Percentiles rank a stretch among this genome's conserved stretches.
Conservation (phyloP, 495 filamentous ascomycete species). For the Daldinia vernicosa region DNA sequence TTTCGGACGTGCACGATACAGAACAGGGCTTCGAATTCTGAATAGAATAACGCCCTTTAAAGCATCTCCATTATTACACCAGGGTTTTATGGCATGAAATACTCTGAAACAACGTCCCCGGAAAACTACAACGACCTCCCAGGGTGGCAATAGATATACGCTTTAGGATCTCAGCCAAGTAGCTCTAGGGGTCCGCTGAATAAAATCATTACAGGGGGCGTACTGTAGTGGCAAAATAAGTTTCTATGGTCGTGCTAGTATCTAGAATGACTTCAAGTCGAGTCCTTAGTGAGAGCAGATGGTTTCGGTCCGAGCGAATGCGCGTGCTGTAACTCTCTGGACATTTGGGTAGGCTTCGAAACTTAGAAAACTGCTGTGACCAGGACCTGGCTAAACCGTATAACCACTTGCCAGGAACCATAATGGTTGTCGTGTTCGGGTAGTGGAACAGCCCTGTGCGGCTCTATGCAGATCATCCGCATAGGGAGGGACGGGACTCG, state of each 20-base stretch:
- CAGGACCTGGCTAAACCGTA: slow-evolving; percentile 15
- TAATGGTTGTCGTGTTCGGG: slow-evolving; percentile 7
- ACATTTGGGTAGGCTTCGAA: neutral
- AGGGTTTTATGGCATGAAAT: too few relatives aligned
- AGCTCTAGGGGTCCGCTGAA: too few relatives aligned
- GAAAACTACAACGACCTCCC: too few relatives aligned
- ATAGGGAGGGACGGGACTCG: slow-evolving; percentile 18
- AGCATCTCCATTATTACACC: too few relatives aligned
- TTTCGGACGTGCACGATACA: too few relatives aligned
- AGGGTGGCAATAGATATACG: too few relatives aligned
- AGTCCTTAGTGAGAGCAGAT: neutral
- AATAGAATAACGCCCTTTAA: too few relatives aligned
- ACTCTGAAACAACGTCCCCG: too few relatives aligned
- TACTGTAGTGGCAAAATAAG: slow-evolving; percentile 4
- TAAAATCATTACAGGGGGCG: too few relatives aligned
- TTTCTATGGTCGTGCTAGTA: neutral
- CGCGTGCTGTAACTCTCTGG: neutral
- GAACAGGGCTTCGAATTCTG: too few relatives aligned
- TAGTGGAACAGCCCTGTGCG: slow-evolving; percentile 7
- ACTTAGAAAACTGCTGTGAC: slow-evolving; percentile 13
- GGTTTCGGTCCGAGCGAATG: neutral
- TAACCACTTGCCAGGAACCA: slow-evolving; percentile 16
- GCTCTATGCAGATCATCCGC: slow-evolving; percentile 23
- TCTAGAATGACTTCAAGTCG: neutral
- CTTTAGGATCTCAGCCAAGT: too few relatives aligned